Evolutionary conservation across 352 stramenopile species (phyloP), one percentile per base, ranked within the genome.

Genomic region (Phytophthora pinifolia): DNA sequence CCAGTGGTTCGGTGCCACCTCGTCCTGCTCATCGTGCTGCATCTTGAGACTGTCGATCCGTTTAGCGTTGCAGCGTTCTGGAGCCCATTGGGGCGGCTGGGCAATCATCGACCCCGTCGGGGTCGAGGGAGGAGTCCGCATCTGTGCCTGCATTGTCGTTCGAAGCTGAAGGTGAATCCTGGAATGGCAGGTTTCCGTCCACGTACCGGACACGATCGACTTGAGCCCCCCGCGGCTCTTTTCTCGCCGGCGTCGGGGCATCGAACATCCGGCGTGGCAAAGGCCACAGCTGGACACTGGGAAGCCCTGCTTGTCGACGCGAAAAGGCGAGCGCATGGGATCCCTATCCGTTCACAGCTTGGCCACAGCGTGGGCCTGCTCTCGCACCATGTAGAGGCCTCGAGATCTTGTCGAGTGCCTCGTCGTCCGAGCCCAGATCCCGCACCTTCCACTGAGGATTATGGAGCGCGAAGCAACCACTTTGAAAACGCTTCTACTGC

Each of bases 1-100:
- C 83, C 83, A 92, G 14, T 79, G 74, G 2, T 36, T 58, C 42
- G 52, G 45, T 27, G 22, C 22, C 22, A 27, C 22, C 22, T 27
- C 22, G 22, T 27, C 22, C 22, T 27, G 22, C 4, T 6, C 22
- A 1, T 45, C 33, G 25, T 51, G 37, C n/a, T 62, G 52, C 18
- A 43, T 31, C 15, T 63, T 41, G 39, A 36, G 17, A 39, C 31
- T 45, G 37, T 54, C 34, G 49, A 65, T 57, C 4, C 43, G 41
- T 41, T 75, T 62, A 20, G 54, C 15, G 38, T 52, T 25, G 59
- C 70, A 64, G 9, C 41, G 48, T 46, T 77, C 67, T 1, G 65
- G 72, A 13, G 57, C 49, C 65, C 71, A 80, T 33, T 64, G 54
- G 38, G 59, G 62, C 12, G 52, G 27, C n/a, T 50, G 57, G 1